These are phyloP conservation scores for Myxozyma vanderwaltii DNA, from an alignment of 805 yeast genomes.

Conservation along the genomic window DNA sequence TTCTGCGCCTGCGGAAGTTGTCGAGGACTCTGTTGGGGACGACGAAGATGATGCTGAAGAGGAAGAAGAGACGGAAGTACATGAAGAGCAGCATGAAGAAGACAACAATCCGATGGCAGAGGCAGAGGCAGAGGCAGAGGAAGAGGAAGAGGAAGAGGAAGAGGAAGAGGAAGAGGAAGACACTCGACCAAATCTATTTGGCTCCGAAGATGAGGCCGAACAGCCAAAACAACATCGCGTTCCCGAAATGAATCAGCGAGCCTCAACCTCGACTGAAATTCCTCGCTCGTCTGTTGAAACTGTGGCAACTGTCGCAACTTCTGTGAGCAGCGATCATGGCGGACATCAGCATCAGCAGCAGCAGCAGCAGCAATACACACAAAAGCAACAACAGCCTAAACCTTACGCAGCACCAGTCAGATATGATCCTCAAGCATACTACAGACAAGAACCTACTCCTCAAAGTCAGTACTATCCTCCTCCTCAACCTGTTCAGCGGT, in stretches of 20 bases:
- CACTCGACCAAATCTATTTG: constrained; percentile 25
- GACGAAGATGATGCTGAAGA: background rate
- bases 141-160: constrained; percentile 5
- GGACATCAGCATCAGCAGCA: background rate
- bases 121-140: background rate
- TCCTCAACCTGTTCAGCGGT: constrained; percentile 16
- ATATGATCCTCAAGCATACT: constrained; percentile 14
- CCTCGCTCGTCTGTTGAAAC: constrained; percentile 11
- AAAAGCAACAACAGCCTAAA: background rate
- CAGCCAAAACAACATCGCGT: background rate
- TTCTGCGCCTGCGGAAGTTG: background rate
- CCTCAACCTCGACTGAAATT: constrained; percentile 1
- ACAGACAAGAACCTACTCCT: constrained; percentile 16
- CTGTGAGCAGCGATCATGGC: background rate
- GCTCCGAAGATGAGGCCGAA: constrained; percentile 21
- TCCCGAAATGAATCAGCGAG: background rate
- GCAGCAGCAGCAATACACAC: background rate
- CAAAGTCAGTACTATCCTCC: constrained; percentile 13
- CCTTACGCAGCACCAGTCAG: background rate
- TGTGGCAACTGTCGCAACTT: background rate
- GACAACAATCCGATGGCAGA: constrained; percentile 14
- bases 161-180: constrained; percentile 13
- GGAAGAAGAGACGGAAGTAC: constrained; percentile 1
- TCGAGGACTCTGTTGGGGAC: background rate
- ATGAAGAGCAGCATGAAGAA: background rate